phyloP scores from a whole-genome alignment of 345 rosid species.

The Combretum micranthum region DNA sequence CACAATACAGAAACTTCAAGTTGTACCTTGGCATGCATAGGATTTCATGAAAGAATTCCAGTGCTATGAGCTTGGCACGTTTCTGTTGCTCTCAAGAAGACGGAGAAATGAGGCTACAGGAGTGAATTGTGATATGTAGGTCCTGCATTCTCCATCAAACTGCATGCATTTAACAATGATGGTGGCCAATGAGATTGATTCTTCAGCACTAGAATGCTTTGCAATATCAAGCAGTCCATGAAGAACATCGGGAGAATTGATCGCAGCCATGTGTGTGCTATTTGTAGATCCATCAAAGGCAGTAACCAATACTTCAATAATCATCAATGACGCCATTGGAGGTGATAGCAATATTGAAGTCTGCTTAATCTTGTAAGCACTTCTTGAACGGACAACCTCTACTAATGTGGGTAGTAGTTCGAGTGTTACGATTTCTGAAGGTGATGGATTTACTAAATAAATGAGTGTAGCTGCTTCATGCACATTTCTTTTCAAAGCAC shows the following conservation, averaged over 20 bases:
- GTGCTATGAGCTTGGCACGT: slow-evolving; percentile 44
- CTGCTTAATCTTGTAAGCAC: slow-evolving; percentile 23
- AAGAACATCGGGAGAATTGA: slow-evolving; percentile 65
- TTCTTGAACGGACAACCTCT: slow-evolving; percentile 57
- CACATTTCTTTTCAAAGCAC: slow-evolving; percentile 64
- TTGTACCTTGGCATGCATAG: slow-evolving; percentile 69
- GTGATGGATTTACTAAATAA: slow-evolving; percentile 74
- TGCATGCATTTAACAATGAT: slow-evolving; percentile 80
- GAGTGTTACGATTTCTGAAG: slow-evolving; percentile 65
- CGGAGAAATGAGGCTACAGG: slow-evolving; percentile 53
- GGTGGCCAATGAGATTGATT: slow-evolving; percentile 55
- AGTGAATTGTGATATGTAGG: slow-evolving; percentile 40
- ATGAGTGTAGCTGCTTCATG: slow-evolving; percentile 79
- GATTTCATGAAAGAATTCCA: slow-evolving; percentile 71
- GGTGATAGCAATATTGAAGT: slow-evolving; percentile 49
- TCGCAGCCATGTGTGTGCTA: slow-evolving; percentile 55
- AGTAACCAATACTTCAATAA: slow-evolving; percentile 73
- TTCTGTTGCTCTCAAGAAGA: slow-evolving; percentile 48
- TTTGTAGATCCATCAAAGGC: slow-evolving; percentile 77
- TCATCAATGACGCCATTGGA: slow-evolving; percentile 79
- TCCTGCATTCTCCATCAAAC: slow-evolving; percentile 74
- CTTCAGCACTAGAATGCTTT: slow-evolving; percentile 38
- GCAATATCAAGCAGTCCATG: slow-evolving; percentile 56
- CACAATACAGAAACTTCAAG: neutral
- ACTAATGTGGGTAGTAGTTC: slow-evolving; percentile 78